A percentile compares a stretch with the other conserved stretches of the same genome.
These are phyloP conservation scores for Pseudocercospora fuligena DNA, from an alignment of 2,329 filamentous ascomycete genomes.

Conservation along the genomic window DNA sequence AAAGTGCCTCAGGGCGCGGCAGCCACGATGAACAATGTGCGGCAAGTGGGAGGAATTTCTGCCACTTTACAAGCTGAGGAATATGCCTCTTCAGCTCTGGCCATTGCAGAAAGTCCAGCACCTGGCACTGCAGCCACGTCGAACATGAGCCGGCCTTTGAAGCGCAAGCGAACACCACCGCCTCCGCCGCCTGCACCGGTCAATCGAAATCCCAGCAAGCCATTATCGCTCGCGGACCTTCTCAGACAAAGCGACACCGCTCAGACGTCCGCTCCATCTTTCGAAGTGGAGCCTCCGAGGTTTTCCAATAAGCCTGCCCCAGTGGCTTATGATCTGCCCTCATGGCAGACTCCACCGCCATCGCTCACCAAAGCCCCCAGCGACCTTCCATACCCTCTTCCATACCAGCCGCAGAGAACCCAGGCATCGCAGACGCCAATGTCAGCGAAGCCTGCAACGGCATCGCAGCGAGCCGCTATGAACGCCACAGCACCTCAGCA, in stretches of 20 bases:
- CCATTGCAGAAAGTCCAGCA: conserved; percentile 12
- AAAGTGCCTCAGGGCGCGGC: neutral
- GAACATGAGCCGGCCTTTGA: conserved; percentile 29
- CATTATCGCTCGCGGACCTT: conserved; percentile 37
- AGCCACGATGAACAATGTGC: neutral
- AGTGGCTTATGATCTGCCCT: conserved; percentile 34
- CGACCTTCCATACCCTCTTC: conserved; percentile 28
- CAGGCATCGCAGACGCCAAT: neutral
- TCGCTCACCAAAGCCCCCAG: conserved; percentile 12
- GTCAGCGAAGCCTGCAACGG: neutral
- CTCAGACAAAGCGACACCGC: conserved; percentile 34
- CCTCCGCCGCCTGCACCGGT: conserved; percentile 4
- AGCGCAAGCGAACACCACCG: conserved; percentile 26
- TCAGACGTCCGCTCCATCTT: conserved; percentile 15
- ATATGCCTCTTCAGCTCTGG: conserved; percentile 20
- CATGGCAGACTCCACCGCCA: conserved; percentile 35
- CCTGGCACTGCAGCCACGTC: conserved; percentile 11
- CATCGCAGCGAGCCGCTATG: neutral
- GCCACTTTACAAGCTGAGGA: conserved; percentile 25
- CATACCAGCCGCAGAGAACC: conserved; percentile 29
- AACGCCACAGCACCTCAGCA: conserved; percentile 11
- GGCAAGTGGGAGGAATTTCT: conserved; percentile 18
- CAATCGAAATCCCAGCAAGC: conserved; percentile 19
- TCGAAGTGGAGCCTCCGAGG: conserved; percentile 2
- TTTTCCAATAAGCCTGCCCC: conserved; percentile 21